A percentile compares a stretch with the other conserved stretches of the same genome.
phyloP scores from a whole-genome alignment of 192 early-diverging fungal genomes.

The Linnemannia elongata region DNA sequence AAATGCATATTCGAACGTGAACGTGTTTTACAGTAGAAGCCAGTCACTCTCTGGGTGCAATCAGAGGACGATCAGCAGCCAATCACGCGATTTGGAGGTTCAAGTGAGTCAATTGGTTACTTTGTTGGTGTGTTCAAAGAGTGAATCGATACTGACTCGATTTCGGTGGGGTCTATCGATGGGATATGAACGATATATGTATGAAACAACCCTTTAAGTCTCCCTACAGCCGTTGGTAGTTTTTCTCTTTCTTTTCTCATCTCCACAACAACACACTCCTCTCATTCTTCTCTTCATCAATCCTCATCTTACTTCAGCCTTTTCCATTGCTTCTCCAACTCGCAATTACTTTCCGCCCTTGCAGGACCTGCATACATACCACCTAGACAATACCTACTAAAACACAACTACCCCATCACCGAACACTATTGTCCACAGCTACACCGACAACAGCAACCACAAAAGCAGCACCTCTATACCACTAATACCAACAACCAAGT shows the following conservation, averaged over 20 bases:
- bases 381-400: not conserved
- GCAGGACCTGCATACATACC: not conserved
- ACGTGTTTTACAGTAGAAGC: not conserved
- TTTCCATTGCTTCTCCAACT: not conserved
- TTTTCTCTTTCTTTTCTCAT: not conserved
- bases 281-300: not conserved
- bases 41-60: not conserved
- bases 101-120: slow-evolving; percentile 32
- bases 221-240: not conserved
- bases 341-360: not conserved
- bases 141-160: not conserved
- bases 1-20: not conserved
- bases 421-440: not conserved
- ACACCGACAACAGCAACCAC: not conserved
- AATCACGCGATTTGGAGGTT: slow-evolving; percentile 32
- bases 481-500: not conserved
- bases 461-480: not conserved
- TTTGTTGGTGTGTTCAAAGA: not conserved
- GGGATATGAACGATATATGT: too few species aligned
- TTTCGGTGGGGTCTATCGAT: not conserved
- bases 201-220: not conserved
- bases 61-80: not conserved
- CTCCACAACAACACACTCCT: not conserved
- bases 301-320: not conserved
- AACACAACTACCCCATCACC: not conserved